Conservation (phyloP, 208 protist species). For the Leishmania amazonensis region DNA sequence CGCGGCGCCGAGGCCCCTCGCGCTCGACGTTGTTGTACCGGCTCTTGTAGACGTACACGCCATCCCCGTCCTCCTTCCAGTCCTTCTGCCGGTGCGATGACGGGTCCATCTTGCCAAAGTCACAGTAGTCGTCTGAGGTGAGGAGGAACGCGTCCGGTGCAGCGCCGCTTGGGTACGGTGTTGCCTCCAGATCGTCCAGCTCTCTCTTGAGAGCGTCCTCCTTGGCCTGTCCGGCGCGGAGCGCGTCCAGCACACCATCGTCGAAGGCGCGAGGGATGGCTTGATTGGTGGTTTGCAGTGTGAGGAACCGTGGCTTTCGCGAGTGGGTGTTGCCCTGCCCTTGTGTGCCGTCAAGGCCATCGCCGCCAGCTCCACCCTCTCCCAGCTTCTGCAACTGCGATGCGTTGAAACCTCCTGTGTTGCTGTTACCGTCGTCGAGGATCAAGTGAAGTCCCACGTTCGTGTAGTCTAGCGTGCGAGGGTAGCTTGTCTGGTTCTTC, state of each 20-base stretch:
- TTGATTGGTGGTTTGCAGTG: conserved; percentile 61
- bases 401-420: conserved; percentile 57
- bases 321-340: conserved; percentile 3
- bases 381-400: conserved; percentile 59
- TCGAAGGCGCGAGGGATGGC: conserved; percentile 67
- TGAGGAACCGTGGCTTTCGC: conserved; percentile 72
- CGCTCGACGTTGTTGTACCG: conserved; percentile 89
- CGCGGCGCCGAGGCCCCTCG: conserved; percentile 70
- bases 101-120: conserved; percentile 77
- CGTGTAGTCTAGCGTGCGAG: conserved; percentile 71
- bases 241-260: conserved; percentile 59
- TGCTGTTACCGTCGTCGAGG: conserved; percentile 42
- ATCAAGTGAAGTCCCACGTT: conserved; percentile 67
- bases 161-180: conserved; percentile 39
- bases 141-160: conserved; percentile 69
- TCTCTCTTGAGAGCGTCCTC: conserved; percentile 40
- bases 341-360: conserved; percentile 1
- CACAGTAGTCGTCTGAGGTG: conserved; percentile 90
- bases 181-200: conserved; percentile 49
- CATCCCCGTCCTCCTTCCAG: conserved; percentile 28
- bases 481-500: conserved; percentile 77
- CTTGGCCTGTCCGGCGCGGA: conserved; percentile 50
- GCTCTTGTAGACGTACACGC: conserved; percentile 77
- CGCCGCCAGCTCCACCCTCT: conserved; percentile 3
- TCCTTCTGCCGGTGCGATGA: conserved; percentile 72